Evolutionary conservation across 2,329 filamentous ascomycete species (phyloP).

Genomic region (Monosporascus sp.): DNA sequence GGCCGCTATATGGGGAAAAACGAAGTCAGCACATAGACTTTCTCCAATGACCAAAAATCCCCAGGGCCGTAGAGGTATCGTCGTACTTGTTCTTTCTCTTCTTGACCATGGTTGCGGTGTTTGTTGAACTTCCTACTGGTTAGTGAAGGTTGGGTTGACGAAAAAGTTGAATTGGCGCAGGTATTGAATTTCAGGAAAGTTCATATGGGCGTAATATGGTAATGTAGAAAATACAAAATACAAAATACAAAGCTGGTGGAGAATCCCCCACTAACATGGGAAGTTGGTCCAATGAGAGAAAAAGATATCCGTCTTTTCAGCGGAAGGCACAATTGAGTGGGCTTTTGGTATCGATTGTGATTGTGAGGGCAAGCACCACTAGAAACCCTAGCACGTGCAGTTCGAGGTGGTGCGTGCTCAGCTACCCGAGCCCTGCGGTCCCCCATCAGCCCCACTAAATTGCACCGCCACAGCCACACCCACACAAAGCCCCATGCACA

Average conservation of each 20-base stretch:
- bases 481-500: not conserved
- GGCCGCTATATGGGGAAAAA: constrained; percentile 59
- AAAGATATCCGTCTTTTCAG: not conserved
- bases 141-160: not conserved
- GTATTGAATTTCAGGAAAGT: not conserved
- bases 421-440: constrained; percentile 9
- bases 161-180: not conserved
- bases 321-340: not conserved
- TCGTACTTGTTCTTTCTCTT: constrained; percentile 65
- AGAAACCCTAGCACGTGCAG: constrained; percentile 23
- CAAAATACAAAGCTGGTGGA: not conserved
- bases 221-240: not conserved
- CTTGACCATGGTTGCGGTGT: constrained; percentile 62
- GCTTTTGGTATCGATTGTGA: constrained; percentile 2
- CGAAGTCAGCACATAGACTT: constrained; percentile 12
- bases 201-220: not conserved
- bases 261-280: not conserved
- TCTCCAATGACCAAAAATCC: not conserved
- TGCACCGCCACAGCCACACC: not conserved
- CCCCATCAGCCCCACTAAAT: constrained; percentile 1
- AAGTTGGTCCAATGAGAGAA: constrained; percentile 5
- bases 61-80: constrained; percentile 19
- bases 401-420: constrained; percentile 2
- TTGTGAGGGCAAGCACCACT: constrained; percentile 15
- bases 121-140: constrained; percentile 8